Evolutionary conservation across 306 rosid genomes (phyloP), one percentile per base, ranked within the genome.

Genomic region (Prunus campanulata): DNA sequence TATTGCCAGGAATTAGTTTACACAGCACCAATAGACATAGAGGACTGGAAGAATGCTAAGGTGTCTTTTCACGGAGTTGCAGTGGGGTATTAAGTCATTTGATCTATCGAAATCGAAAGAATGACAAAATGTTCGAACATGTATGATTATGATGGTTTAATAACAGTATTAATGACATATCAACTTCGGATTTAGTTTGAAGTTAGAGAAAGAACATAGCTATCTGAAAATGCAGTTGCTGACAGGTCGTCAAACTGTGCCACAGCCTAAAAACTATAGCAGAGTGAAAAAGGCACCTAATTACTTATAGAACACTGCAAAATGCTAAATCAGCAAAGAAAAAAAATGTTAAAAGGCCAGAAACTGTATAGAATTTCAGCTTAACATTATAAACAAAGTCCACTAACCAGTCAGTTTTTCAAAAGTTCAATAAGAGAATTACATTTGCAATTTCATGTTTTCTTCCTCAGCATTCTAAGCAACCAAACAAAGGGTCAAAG

Each of bases 321-420:
- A 39, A 42, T n/a, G 24, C 35, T 19, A n/a, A n/a, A 55, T 0
- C 50, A 55, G 44, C 9, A 54, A 19, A 12, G 35, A 71, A 3
- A 8, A 8, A 9, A 55, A 18, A 71, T 20, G 66, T 11, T 52
- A 20, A 50, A 70, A 30, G 49, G 18, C 65, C 66, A 39, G 49
- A 71, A 52, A 51, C 63, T 30, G 29, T 30, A 32, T 11, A 19
- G 18, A 44, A 2, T 69, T 69, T 50, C 60, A 25, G 20, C 18
- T 2, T 27, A 25, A 16, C 14, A 39, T 18, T 4, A 44, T 22
- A 20, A 22, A 2, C n/a, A 16, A 70, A n/a, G 39, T 68, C 12
- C 42, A 13, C 57, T 57, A 70, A 70, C 29, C n/a, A 71, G 19
- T 32, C 49, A 29, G 74, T 70, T 25, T 18, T 70, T 70, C 51